These are phyloP conservation scores for Zymoseptoria tritici DNA, from an alignment of 2,329 filamentous ascomycete genomes.

Conservation along the genomic window DNA sequence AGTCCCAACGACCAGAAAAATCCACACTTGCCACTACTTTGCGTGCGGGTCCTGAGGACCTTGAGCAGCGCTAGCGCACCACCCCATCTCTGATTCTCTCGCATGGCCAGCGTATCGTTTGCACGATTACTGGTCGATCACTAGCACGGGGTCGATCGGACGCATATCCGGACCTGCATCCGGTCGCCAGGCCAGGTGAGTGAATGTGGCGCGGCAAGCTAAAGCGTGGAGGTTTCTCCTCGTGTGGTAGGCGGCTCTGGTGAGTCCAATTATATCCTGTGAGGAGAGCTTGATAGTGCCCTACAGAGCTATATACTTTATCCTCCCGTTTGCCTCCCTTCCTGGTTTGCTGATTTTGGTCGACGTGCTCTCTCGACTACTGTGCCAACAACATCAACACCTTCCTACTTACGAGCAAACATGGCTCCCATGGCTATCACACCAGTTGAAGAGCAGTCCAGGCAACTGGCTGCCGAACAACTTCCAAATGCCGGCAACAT, in stretches of 20 bases:
- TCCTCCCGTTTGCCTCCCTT: neutral
- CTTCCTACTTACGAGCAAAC: neutral
- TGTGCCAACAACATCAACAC: neutral
- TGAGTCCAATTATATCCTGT: neutral
- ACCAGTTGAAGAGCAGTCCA: slow-evolving; percentile 23
- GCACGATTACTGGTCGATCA: neutral
- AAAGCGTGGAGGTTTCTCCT: neutral
- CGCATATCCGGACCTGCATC: neutral
- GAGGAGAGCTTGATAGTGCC: neutral
- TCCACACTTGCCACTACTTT: neutral
- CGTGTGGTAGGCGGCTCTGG: neutral
- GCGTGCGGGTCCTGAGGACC: neutral
- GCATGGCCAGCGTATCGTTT: neutral
- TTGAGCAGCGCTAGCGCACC: neutral
- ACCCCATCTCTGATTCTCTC: neutral
- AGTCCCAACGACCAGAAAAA: neutral
- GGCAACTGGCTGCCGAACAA: slow-evolving; percentile 7
- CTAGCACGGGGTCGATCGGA: neutral
- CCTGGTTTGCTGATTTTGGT: neutral
- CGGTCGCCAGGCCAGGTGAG: neutral
- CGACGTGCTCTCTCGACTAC: neutral
- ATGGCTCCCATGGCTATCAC: slow-evolving; percentile 29
- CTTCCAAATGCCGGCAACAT: slow-evolving; percentile 17
- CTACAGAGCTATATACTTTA: neutral
- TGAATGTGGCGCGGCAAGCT: neutral